Base-by-base conservation (phyloP, 305 asterid genomes). In the Caryopteris hybrid region DNA sequence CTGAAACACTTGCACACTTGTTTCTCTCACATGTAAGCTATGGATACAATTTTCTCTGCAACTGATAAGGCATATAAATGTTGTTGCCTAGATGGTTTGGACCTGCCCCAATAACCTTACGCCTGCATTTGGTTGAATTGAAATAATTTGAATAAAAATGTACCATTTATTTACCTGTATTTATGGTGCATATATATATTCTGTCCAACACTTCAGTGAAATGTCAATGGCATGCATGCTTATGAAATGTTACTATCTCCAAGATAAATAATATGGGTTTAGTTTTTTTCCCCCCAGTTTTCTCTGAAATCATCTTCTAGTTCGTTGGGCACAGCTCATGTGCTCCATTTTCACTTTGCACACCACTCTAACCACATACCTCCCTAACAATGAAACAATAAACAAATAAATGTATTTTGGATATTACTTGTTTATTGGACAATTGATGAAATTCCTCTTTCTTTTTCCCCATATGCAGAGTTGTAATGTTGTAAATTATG, bases 401-500 rank as follows among this genome's bases (percentile, higher is more conserved):
- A 45, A 2, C 52, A 61, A 31, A 36, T 20, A n/a, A 23, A 39
- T 42, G 38, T 46, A 31, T 47, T 61, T 47, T 68, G 56, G 48
- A 42, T 12, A 18, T 55, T 61, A 42, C 31, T 53, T 68, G 46
- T 54, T 51, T 57, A 48, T 47, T 25, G 56, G 48, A 65, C 39
- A 45, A 65, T 61, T 69, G 71, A 69, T 64, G 64, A 62, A 46
- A 39, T 70, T 45, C 14, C 9, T 22, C 5, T 52, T 68, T 52
- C 34, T 34, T 72, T 52, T 72, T 59, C 71, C 43, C 13, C 43
- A 2, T 74, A 70, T 87, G 95, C 98, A 95, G 99, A 91, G 85
- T 74, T 85, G 78, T 75, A 85, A 86, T 73, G 99, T 88, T 68
- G 81, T 95, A 79, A 92, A 88, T 85, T 95, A 89, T 74, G 96